Percentiles rank a stretch among this genome's conserved stretches.
These are phyloP conservation scores for Solanum chilense DNA, from an alignment of 257 asterid species.

Conservation along the genomic window DNA sequence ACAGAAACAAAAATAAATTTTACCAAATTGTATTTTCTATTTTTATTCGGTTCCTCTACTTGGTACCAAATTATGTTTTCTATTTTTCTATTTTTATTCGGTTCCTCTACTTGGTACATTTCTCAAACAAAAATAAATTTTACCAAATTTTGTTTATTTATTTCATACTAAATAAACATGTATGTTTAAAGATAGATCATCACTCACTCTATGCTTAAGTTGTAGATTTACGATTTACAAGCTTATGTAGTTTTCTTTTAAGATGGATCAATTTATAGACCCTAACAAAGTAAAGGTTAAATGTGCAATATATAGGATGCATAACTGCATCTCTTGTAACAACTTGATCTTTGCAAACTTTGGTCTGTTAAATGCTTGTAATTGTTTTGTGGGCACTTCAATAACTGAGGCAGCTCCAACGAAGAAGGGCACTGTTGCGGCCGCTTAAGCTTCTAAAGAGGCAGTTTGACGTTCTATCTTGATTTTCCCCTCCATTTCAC, in stretches of 20 bases:
- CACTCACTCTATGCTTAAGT: too few species aligned
- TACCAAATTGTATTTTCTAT: too few species aligned
- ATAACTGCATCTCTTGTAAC: neutral
- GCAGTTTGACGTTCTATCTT: neutral
- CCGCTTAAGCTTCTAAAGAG: neutral
- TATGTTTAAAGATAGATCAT: neutral
- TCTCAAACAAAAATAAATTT: too few species aligned
- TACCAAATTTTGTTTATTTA: too few species aligned
- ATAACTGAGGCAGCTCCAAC: conserved; percentile 28
- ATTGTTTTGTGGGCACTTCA: neutral
- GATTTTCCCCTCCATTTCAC: neutral
- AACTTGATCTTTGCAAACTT: neutral
- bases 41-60: too few species aligned
- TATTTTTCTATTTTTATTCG: too few species aligned
- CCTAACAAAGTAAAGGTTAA: neutral
- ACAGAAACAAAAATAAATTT: too few species aligned
- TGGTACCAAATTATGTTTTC: too few species aligned
- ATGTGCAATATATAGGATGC: neutral
- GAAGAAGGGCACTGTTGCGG: conserved; percentile 12
- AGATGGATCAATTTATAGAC: neutral
- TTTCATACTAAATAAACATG: neutral
- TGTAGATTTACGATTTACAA: too few species aligned
- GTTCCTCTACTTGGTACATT: neutral
- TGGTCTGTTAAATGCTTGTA: neutral
- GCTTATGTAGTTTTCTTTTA: too few species aligned